Base-by-base conservation (phyloP, 495 filamentous ascomycete species). In the Achaetomiella virescens region DNA sequence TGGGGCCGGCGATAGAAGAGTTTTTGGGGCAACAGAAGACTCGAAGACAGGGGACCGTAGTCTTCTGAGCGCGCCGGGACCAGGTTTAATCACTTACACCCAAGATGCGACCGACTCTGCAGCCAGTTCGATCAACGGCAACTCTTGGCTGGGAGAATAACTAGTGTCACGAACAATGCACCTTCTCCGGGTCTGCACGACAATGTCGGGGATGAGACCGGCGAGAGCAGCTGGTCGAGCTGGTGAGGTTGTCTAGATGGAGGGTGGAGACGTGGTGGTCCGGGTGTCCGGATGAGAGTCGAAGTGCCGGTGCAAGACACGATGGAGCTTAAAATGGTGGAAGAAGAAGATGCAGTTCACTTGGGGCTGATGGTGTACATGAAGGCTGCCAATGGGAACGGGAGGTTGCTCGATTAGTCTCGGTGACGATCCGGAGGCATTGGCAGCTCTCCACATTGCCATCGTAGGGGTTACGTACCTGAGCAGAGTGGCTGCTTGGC, bases 401-500 rank as follows among this genome's bases (percentile, higher is more conserved):
- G 43, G 53, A 57, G 35, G 54, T 45, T 53, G 42, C 47, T 58
- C 54, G 38, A 55, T 58, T 61, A 63, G 66, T 63, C 44, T 38
- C 57, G 41, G 38, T 35, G 55, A 40, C 55, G 58, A 63, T 62
- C 60, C 41, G 58, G 56, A 49, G 45, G 37, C 31, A 29, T 52
- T 50, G 53, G 50, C 38, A 54, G 48, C 66, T 64, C 66, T 65
- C 65, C 62, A 60, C 60, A 54, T 44, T 50, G 48, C 54, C 48
- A 46, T 53, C 38, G 57, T 61, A 36, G 48, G 51, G 59, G 54
- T 36, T 61, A 69, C 64, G 60, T 67, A 67, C 65, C 60, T 64
- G 52, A 37, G 50, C 41, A 41, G 35, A 60, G 33, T 50, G 51
- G 25, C 25, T 53, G 45, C 55, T 58, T 51, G 52, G 49, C 45